Base-by-base conservation (phyloP, 2,329 filamentous ascomycete genomes). In the Fusarium nematophilum region DNA sequence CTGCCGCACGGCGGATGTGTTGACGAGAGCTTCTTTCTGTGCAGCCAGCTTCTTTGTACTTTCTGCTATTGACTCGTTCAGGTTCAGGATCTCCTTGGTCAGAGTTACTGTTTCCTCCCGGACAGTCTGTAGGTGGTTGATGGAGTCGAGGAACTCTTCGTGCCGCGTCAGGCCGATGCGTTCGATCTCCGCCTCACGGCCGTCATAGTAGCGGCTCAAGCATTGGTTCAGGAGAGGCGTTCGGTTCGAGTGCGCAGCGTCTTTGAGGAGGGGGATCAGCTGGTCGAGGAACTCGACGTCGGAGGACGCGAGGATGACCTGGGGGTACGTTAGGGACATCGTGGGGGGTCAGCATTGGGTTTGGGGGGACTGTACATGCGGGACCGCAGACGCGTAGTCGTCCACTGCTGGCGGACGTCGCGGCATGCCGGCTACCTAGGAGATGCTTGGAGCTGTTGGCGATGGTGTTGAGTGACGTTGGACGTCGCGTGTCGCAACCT, bases 211-310 rank as follows among this genome's bases (percentile, higher is more conserved):
- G 65, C 89, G 87, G 10, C 60, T 70, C 18, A 78, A 82, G 57
- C 90, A 90, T 67, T 93, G 89, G 42, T 93, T 86, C 33, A 99
- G 83, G 54, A 88, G 86, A 31, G 82, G 83, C 6, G 89, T 89
- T 70, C 91, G 84, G 72, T 91, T 89, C 50, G 91, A 88, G 68
- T 87, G 83, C 59, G 91, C 87, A 65, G 92, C 93, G 83, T 97
- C 94, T 79, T 93, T 95, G 61, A 99, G 88, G 2, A 96, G 91
- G 9, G 93, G 94, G 40, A 98, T 97, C 44, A 99, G 81, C 72
- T 97, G 94, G 73, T 98, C 95, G 62, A 99, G 87, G 71, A 97
- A 98, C 70, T 99, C 95, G 43, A 90, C 85, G 71, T 98, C 94
- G 17, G 93, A 93, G 10, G 93, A 90, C 3, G 94, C 93, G 67